Conservation (phyloP, 345 rosid species). For the Moringa oleifera region DNA sequence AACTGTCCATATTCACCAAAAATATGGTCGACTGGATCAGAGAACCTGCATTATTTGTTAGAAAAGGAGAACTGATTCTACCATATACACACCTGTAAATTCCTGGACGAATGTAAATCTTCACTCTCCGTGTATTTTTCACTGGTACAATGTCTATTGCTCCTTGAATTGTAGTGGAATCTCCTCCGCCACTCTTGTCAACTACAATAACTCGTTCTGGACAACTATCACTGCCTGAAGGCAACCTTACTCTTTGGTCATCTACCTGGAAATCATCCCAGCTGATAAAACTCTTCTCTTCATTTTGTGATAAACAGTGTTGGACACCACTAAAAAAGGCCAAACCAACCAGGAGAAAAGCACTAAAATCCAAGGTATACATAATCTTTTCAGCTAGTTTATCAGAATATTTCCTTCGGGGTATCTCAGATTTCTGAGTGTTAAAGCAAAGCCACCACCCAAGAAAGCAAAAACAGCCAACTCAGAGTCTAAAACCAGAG, state of each 20-base stretch:
- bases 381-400: no score
- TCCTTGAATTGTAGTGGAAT: slow-evolving; percentile 80
- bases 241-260: slow-evolving; percentile 18
- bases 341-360: slow-evolving; percentile 15
- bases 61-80: neutral
- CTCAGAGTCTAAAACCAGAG: no score
- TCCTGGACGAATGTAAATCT: slow-evolving; percentile 76
- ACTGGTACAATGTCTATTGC: slow-evolving; percentile 78
- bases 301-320: slow-evolving; percentile 8
- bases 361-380: neutral
- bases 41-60: neutral
- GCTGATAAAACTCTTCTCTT: slow-evolving; percentile 32
- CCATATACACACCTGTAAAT: slow-evolving; percentile 59
- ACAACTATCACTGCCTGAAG: neutral
- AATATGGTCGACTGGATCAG: neutral
- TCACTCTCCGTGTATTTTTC: slow-evolving; percentile 56
- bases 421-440: neutral
- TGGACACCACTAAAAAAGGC: slow-evolving; percentile 6
- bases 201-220: slow-evolving; percentile 53
- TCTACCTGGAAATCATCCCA: slow-evolving; percentile 78
- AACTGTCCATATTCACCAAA: no score
- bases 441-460: neutral
- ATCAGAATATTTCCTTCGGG: neutral
- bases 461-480: neutral
- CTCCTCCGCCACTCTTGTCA: slow-evolving; percentile 60